Evolutionary conservation across 1,139 yeast genomes (phyloP).

Genomic region (Suhomyces panamericanus): DNA sequence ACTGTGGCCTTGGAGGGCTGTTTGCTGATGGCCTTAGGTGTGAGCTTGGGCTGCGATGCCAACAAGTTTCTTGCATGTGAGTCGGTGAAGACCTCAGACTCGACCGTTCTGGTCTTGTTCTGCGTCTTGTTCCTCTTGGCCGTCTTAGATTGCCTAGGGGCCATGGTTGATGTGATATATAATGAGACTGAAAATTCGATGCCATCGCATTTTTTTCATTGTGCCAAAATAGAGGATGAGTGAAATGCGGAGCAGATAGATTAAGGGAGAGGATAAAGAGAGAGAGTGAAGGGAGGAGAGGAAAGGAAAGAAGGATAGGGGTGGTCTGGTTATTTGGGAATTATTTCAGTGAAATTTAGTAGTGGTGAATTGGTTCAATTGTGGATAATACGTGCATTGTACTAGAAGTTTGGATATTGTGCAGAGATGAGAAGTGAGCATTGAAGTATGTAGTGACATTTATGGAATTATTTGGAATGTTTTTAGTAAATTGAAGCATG

Average conservation of each 20-base stretch:
- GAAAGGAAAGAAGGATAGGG: too few species aligned
- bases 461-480: too few species aligned
- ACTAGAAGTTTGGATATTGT: too few species aligned
- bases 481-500: too few species aligned
- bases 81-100: constrained; percentile 67
- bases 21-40: constrained; percentile 57
- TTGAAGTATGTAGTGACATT: too few species aligned
- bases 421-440: too few species aligned
- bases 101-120: constrained; percentile 56
- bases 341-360: too few species aligned
- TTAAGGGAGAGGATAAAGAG: background rate
- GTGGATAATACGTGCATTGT: too few species aligned
- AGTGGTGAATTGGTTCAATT: too few species aligned
- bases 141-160: constrained; percentile 58
- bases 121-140: constrained; percentile 56
- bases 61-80: constrained; percentile 65
- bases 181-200: constrained; percentile 11
- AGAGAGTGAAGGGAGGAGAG: background rate
- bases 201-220: constrained; percentile 14
- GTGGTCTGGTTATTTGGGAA: too few species aligned
- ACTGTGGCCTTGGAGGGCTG: constrained; percentile 53
- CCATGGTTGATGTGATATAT: constrained; percentile 31
- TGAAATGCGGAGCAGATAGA: background rate
- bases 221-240: background rate
- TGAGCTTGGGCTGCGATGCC: constrained; percentile 59